Percentiles rank a stretch among this genome's conserved stretches.
Conservation (phyloP, 371 early-diverging fungal genomes). For the Lichtheimia hyalospora region DNA sequence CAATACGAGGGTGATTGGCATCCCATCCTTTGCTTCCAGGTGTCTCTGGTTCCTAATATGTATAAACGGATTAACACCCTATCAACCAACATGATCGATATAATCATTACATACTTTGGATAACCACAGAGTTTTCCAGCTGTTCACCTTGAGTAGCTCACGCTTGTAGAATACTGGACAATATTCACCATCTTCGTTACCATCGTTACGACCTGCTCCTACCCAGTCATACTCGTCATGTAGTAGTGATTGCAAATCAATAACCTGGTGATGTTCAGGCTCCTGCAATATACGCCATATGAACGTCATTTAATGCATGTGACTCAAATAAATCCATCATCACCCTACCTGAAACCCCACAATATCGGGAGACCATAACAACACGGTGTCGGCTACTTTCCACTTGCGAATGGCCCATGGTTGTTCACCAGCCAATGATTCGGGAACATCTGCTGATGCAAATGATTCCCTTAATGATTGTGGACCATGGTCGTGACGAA, state of each 20-base stretch:
- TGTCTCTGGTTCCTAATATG: slow-evolving; percentile 29
- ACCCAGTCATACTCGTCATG: slow-evolving; percentile 49
- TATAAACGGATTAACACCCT: not conserved
- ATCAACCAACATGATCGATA: not conserved
- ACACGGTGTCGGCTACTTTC: slow-evolving; percentile 47
- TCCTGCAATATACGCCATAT: slow-evolving; percentile 27
- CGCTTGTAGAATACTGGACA: slow-evolving; percentile 45
- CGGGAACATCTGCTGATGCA: slow-evolving; percentile 20
- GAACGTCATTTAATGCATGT: too few relatives aligned
- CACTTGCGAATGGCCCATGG: slow-evolving; percentile 51
- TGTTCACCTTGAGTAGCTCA: slow-evolving; percentile 23
- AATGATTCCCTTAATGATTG: slow-evolving; percentile 18
- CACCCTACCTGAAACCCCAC: slow-evolving; percentile 42
- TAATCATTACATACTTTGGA: slow-evolving; percentile 31
- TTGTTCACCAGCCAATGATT: slow-evolving; percentile 31
- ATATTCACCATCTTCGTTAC: slow-evolving; percentile 46
- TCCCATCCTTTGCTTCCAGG: slow-evolving; percentile 44
- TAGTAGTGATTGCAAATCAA: slow-evolving; percentile 44
- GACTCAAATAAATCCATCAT: not conserved
- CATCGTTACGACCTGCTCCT: slow-evolving; percentile 50
- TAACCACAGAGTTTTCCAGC: slow-evolving; percentile 42
- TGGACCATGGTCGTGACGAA: slow-evolving; percentile 38
- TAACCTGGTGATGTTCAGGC: slow-evolving; percentile 44
- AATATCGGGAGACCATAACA: slow-evolving; percentile 45
- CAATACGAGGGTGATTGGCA: slow-evolving; percentile 38